Conservation (phyloP, 345 rosid genomes). For the Lagerstroemia speciosa region DNA sequence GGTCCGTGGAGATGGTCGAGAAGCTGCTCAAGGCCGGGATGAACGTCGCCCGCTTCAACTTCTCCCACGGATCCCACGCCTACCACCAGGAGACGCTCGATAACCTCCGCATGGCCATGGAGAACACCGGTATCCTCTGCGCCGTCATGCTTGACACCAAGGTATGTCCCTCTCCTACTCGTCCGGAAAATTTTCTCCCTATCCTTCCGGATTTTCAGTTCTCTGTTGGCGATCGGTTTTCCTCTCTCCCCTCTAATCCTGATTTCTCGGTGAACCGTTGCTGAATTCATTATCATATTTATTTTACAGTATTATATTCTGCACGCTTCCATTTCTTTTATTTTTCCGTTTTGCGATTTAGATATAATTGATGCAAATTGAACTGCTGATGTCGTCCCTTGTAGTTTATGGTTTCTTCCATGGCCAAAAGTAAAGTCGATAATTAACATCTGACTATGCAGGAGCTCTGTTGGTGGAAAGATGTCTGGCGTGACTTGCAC, state of each 20-base stretch:
- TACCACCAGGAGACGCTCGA: conserved; percentile 95
- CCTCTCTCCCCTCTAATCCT: neutral
- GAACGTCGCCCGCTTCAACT: conserved; percentile 98
- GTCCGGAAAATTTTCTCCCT: neutral
- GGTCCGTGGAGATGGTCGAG: conserved; percentile 80
- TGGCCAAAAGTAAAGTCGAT: neutral
- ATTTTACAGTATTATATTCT: neutral
- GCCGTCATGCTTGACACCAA: conserved; percentile 99
- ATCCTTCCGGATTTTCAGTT: neutral
- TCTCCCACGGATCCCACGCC: conserved; percentile 94
- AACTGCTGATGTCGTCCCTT: neutral
- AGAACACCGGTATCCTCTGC: conserved; percentile 80
- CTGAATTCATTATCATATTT: neutral
- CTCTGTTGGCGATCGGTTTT: neutral
- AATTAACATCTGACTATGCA: neutral
- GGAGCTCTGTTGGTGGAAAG: neutral
- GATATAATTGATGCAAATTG: neutral
- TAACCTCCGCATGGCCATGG: conserved; percentile 77
- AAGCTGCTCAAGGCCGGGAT: conserved; percentile 85
- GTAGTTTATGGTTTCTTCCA: neutral
- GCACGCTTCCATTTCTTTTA: neutral
- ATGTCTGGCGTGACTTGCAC: neutral
- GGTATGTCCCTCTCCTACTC: conserved; percentile 18
- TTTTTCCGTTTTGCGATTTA: neutral
- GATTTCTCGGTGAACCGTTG: neutral